Percentiles rank a stretch among this genome's conserved stretches.
Conservation (phyloP, 2,329 filamentous ascomycete genomes). For the Colletotrichum sp. region DNA sequence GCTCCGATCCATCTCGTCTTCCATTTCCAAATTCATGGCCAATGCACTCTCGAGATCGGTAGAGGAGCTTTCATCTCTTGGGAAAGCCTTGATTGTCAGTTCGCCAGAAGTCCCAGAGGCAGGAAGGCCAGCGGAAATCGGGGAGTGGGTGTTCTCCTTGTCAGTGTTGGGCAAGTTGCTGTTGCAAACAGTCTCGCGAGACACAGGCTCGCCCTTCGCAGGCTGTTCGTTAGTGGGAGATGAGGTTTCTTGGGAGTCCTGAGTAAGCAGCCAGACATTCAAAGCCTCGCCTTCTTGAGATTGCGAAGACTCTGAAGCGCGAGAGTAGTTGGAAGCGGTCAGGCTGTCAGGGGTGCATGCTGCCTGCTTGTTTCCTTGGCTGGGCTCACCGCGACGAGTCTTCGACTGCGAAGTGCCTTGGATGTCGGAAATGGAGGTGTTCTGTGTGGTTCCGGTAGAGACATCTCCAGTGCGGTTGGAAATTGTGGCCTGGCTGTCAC, state of each 20-base stretch:
- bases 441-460: not conserved
- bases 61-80: not conserved
- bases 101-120: not conserved
- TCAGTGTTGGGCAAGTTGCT: not conserved
- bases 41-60: not conserved
- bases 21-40: not conserved
- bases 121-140: not conserved
- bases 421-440: not conserved
- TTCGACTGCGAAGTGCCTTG: not conserved
- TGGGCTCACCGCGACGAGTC: not conserved
- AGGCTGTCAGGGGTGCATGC: not conserved
- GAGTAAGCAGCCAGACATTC: slow-evolving; percentile 13
- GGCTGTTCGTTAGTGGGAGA: not conserved
- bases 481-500: not conserved
- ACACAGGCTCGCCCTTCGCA: not conserved
- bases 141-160: not conserved
- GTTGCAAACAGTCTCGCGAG: not conserved
- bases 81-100: not conserved
- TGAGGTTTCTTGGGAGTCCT: not conserved
- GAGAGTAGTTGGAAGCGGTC: not conserved
- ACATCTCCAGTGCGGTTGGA: not conserved
- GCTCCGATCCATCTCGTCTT: not conserved
- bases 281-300: slow-evolving; percentile 2
- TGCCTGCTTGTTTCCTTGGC: not conserved
- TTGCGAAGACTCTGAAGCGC: not conserved